Conservation (phyloP, 805 yeast species). For the Yarrowia bubula region DNA sequence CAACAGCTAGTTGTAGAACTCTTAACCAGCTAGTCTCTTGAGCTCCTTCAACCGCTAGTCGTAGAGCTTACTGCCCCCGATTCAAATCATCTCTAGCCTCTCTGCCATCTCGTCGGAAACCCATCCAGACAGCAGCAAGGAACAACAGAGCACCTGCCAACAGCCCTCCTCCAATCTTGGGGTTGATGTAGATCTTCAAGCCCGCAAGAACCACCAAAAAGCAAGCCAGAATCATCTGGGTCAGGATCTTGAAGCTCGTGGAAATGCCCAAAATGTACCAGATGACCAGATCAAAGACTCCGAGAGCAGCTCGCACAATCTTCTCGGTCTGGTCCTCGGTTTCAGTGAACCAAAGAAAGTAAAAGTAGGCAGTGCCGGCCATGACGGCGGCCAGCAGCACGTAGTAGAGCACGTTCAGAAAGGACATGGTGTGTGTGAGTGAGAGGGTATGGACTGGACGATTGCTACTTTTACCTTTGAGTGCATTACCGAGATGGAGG, state of each 20-base stretch:
- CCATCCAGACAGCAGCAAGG: conserved; percentile 5
- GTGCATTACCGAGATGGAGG: too few relatives aligned
- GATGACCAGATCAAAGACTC: conserved; percentile 18
- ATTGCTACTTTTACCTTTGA: too few relatives aligned
- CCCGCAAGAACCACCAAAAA: conserved; percentile 9
- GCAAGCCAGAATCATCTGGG: conserved; percentile 19
- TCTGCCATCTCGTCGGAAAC: conserved; percentile 9
- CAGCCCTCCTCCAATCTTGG: neutral
- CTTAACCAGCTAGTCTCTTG: too few relatives aligned
- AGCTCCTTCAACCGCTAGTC: neutral
- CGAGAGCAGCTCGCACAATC: conserved; percentile 3
- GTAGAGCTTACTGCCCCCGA: neutral
- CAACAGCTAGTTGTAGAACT: too few relatives aligned
- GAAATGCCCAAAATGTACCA: conserved; percentile 23
- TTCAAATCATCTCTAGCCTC: conserved; percentile 7
- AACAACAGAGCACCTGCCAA: neutral
- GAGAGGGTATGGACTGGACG: neutral
- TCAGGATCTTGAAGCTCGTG: conserved; percentile 13
- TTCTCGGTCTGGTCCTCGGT: conserved; percentile 19
- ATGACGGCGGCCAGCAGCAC: conserved; percentile 21
- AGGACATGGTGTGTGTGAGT: neutral
- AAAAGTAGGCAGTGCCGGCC: conserved; percentile 18
- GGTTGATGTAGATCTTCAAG: conserved; percentile 18
- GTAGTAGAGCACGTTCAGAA: conserved; percentile 14
- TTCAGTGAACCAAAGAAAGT: conserved; percentile 17